phyloP scores from a whole-genome alignment of 495 filamentous ascomycete species.

The Podospora pseudoanserina region DNA sequence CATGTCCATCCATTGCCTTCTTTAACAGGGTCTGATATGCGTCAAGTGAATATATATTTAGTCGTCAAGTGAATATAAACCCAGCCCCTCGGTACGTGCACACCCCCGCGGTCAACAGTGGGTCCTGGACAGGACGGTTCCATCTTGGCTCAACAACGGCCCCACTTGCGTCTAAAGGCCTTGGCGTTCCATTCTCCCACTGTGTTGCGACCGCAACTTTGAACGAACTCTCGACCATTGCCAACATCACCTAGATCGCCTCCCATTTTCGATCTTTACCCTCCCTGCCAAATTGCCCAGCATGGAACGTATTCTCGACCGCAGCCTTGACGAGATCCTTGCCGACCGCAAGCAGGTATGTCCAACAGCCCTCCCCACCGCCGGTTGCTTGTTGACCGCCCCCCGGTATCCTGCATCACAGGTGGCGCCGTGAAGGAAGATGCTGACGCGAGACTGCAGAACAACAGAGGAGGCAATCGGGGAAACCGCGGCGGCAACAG shows the following conservation, averaged over 20 bases:
- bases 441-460: constrained; percentile 20
- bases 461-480: constrained; percentile 20
- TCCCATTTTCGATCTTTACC: neutral
- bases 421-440: neutral
- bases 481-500: constrained; percentile 24
- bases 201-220: neutral
- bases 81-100: neutral
- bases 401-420: neutral
- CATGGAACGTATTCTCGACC: constrained; percentile 54
- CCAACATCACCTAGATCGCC: neutral
- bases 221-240: neutral
- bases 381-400: neutral
- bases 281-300: constrained; percentile 3
- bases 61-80: neutral
- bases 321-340: constrained; percentile 81
- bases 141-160: neutral
- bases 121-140: neutral
- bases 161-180: neutral
- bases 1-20: no score
- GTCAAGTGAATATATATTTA: neutral
- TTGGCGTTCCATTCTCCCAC: neutral
- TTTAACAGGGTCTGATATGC: neutral
- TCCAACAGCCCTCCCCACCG: neutral
- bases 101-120: neutral
- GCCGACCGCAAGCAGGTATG: constrained; percentile 66